Base-by-base conservation (phyloP, 805 yeast genomes). In the Metschnikowia gelsemii region DNA sequence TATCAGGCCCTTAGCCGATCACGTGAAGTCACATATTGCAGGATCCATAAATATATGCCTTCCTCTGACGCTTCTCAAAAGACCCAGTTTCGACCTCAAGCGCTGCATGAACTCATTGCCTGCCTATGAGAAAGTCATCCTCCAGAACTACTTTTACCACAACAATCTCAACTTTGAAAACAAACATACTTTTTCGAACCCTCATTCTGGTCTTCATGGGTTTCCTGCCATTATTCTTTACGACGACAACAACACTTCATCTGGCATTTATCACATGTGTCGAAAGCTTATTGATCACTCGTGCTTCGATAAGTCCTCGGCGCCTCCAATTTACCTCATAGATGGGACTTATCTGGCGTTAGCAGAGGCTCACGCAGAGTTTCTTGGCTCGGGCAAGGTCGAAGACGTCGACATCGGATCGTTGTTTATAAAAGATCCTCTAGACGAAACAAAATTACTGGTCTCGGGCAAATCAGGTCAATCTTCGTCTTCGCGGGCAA, bases 51-150 rank as follows among this genome's bases (percentile, higher is more conserved):
- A 87, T 58, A 74, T 91, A 26, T 87, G 95, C 60, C 64, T 90
- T 11, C 97, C 98, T 2, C 84, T 96, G n/a, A 90, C 97, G 0
- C 68, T 90, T 30, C 66, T 90, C 48, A 85, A 82, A 58, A 75
- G 98, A 49, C 68, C 80, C 23, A 83, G 82, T 39, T 90, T 86
- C 54, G 79, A 80, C 2, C 66, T 90, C 42, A 66, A 65, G 34
- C 73, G 80, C 55, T 80, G 87, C 51, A 63, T 84, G 18, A 78
- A 75, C 37, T 80, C 86, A 22, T 62, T 84, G 36, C 78, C 87
- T 0, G 51, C 62, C 4, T 64, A 66, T 41, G 89, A 82, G 43
- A 75, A 72, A 47, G 38, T 51, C 2, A 53, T 72, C 9, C 64
- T 80, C 38, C 55, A 65, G 17, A 51, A 55, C 19, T 74, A 68